Conservation (phyloP, 768 basidiomycete genomes). For the Xerocomellus amylosporus region DNA sequence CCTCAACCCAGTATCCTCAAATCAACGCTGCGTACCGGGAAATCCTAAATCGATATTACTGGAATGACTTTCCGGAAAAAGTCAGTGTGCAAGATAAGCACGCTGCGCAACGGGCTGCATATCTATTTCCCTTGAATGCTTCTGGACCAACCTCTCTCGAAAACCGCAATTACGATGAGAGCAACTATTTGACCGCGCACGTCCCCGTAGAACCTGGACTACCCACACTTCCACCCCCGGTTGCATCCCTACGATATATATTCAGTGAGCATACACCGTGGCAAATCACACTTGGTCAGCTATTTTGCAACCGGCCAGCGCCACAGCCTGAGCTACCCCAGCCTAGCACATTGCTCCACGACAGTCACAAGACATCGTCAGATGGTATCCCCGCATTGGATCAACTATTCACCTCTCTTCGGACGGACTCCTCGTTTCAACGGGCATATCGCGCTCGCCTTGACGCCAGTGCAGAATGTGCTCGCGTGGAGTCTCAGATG, state of each 20-base stretch:
- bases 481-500: not conserved
- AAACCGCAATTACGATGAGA: not conserved
- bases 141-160: not conserved
- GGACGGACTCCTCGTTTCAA: not conserved
- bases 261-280: fast-evolving
- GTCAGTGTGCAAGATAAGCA: not conserved
- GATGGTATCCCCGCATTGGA: not conserved
- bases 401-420: not conserved
- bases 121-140: not conserved
- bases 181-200: too few species aligned
- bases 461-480: not conserved
- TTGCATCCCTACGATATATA: not conserved
- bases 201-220: not conserved
- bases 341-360: too few species aligned
- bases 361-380: not conserved
- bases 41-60: not conserved
- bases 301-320: not conserved
- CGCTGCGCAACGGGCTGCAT: not conserved
- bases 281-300: not conserved
- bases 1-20: not conserved
- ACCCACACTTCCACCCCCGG: not conserved
- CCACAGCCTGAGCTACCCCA: not conserved
- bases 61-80: not conserved
- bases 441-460: not conserved
- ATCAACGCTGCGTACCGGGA: not conserved